These are phyloP conservation scores for Yamadazyma mexicana DNA, from an alignment of 1,139 yeast genomes.

Conservation along the genomic window DNA sequence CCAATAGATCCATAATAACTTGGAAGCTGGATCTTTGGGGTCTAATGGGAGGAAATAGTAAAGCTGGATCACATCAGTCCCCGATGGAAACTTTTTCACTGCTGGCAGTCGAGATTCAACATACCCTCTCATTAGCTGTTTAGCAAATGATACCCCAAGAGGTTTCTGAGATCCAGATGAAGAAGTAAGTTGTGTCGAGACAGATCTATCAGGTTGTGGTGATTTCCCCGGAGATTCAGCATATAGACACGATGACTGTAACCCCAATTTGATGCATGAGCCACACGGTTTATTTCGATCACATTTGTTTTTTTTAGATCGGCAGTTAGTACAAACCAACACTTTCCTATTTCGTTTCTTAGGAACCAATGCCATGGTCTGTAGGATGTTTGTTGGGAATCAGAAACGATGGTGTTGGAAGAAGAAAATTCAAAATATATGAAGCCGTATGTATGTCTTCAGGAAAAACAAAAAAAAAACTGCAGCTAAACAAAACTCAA, in stretches of 20 bases:
- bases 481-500: no score
- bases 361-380: background rate
- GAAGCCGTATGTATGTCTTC: no score
- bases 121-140: background rate
- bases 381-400: background rate
- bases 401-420: no score
- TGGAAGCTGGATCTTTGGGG: constrained; percentile 11
- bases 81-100: constrained; percentile 3
- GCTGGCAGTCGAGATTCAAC: background rate
- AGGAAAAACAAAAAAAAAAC: no score
- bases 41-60: constrained; percentile 11
- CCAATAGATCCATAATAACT: constrained; percentile 13
- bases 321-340: constrained; percentile 28
- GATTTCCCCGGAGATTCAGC: constrained; percentile 3
- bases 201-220: background rate
- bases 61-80: constrained; percentile 2
- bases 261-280: constrained; percentile 25
- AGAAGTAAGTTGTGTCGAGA: no score
- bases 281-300: constrained; percentile 34
- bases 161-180: no score
- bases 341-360: constrained; percentile 21
- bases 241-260: constrained; percentile 16
- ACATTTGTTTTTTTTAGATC: constrained; percentile 34
- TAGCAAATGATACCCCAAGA: background rate
- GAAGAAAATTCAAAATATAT: no score